Evolutionary conservation across 2,329 filamentous ascomycete genomes (phyloP).

Genomic region (Claviceps digitariae): DNA sequence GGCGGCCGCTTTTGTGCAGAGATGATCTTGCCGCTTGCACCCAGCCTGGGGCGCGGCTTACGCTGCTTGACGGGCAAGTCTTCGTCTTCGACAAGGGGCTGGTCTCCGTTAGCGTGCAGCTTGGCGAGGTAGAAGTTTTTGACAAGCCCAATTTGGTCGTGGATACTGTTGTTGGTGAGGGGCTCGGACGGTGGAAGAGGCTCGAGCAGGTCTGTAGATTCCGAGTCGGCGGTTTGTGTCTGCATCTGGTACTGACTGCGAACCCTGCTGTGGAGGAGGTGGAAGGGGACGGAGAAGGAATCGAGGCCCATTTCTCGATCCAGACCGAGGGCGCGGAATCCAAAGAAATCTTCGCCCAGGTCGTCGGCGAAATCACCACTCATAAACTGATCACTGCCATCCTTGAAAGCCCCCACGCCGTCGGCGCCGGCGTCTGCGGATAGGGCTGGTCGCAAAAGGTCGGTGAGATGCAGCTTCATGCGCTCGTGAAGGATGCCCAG

Average conservation of each 20-base stretch:
- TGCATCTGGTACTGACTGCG: constrained; percentile 74
- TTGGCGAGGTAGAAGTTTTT: constrained; percentile 87
- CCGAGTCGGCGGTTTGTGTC: constrained; percentile 44
- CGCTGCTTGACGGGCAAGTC: constrained; percentile 88
- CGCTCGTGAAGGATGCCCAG: constrained; percentile 79
- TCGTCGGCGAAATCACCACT: constrained; percentile 96
- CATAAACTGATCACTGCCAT: constrained; percentile 93
- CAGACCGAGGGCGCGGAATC: constrained; percentile 87
- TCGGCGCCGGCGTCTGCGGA: constrained; percentile 61
- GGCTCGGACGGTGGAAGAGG: constrained; percentile 58
- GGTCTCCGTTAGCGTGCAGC: constrained; percentile 66
- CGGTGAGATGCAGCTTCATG: constrained; percentile 86
- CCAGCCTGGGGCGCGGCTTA: constrained; percentile 51
- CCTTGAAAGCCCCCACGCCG: constrained; percentile 82
- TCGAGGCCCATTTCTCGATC: constrained; percentile 83
- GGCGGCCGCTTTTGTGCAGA: constrained; percentile 71
- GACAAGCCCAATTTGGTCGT: constrained; percentile 72
- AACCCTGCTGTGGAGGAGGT: constrained; percentile 84
- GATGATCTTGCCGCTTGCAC: constrained; percentile 71
- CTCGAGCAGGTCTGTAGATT: constrained; percentile 49
- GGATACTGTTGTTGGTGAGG: constrained; percentile 65
- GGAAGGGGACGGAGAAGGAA: constrained; percentile 79
- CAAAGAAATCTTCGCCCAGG: constrained; percentile 96
- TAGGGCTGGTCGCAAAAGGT: constrained; percentile 81
- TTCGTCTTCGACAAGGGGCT: constrained; percentile 83